These are phyloP conservation scores for Exophiala sp. DNA, from an alignment of 2,329 filamentous ascomycete species.

Conservation along the genomic window DNA sequence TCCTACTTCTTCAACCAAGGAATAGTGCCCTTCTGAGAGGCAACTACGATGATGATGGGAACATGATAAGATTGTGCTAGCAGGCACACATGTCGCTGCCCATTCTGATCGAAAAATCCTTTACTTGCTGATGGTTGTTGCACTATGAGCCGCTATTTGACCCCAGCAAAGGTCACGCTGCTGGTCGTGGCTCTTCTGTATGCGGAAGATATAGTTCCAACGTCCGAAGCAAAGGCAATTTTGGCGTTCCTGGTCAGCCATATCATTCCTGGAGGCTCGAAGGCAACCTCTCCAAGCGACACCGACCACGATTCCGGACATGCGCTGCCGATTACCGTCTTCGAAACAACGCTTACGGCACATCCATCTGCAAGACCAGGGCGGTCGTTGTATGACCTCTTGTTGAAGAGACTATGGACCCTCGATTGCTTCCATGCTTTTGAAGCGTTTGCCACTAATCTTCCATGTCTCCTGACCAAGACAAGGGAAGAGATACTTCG, in stretches of 20 bases:
- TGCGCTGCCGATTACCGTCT: conserved; percentile 36
- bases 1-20: too few relatives aligned
- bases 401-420: conserved; percentile 74
- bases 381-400: conserved; percentile 77
- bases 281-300: conserved; percentile 30
- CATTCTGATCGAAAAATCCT: too few relatives aligned
- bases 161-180: conserved; percentile 79
- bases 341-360: conserved; percentile 44
- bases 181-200: conserved; percentile 79
- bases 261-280: conserved; percentile 48
- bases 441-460: conserved; percentile 65
- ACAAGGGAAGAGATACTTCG: conserved; percentile 56
- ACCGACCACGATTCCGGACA: conserved; percentile 6
- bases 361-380: conserved; percentile 58
- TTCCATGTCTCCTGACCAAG: conserved; percentile 55
- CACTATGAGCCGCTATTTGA: conserved; percentile 72
- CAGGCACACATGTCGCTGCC: too few relatives aligned
- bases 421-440: conserved; percentile 76
- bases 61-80: too few relatives aligned
- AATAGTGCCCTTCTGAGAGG: too few relatives aligned
- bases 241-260: conserved; percentile 73
- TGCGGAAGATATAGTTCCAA: conserved; percentile 62
- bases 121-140: too few relatives aligned
- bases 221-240: conserved; percentile 64
- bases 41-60: too few relatives aligned